Conservation (phyloP, 2,329 filamentous ascomycete genomes). For the Emergomyces africanus region DNA sequence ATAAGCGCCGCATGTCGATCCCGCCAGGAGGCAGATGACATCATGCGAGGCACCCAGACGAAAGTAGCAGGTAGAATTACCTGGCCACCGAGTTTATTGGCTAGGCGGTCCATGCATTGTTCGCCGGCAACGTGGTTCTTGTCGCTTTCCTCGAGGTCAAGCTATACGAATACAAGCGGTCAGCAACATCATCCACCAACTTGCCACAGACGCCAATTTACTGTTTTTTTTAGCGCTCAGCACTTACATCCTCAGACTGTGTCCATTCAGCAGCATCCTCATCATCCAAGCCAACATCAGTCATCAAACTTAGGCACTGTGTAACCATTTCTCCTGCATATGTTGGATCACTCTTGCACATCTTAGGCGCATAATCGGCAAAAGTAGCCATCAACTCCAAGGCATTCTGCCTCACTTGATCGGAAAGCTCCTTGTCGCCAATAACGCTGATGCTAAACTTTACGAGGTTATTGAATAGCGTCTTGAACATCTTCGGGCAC, state of each 20-base stretch:
- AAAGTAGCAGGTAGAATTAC: conserved; percentile 90
- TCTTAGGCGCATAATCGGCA: conserved; percentile 81
- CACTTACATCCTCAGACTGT: conserved; percentile 69
- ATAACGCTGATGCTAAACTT: conserved; percentile 88
- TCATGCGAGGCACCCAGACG: conserved; percentile 95
- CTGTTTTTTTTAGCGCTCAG: too few species aligned
- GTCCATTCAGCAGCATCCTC: conserved; percentile 95
- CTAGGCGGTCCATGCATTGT: conserved; percentile 94
- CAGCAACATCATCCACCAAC: background rate
- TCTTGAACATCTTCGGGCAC: conserved; percentile 96
- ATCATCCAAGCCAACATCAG: conserved; percentile 85
- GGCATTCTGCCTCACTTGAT: conserved; percentile 84
- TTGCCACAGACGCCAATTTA: background rate
- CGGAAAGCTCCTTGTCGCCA: conserved; percentile 86
- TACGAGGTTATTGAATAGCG: conserved; percentile 82
- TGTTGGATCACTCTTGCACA: conserved; percentile 87
- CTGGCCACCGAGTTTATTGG: conserved; percentile 92
- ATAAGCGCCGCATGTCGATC: conserved; percentile 94
- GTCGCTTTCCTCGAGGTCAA: conserved; percentile 92
- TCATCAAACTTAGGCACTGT: conserved; percentile 96
- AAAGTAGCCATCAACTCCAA: conserved; percentile 97
- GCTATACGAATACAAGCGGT: conserved; percentile 35
- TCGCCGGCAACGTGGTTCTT: conserved; percentile 95
- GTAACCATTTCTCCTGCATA: conserved; percentile 97
- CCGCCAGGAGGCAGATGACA: conserved; percentile 86